Conservation (phyloP, 345 rosid species). For the Melastoma malabathricum region DNA sequence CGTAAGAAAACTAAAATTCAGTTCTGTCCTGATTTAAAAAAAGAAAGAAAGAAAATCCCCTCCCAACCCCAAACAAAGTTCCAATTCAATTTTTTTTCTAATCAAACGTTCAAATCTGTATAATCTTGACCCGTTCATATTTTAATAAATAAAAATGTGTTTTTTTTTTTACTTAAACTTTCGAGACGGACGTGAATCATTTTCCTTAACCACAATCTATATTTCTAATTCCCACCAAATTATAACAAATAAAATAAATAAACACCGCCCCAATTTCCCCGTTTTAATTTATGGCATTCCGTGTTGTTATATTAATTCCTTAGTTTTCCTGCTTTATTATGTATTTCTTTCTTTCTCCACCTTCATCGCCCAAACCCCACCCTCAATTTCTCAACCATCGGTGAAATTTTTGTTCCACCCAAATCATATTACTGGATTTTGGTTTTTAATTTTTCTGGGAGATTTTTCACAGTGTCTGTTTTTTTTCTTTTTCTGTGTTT, state of each 20-base stretch:
- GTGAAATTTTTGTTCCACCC: conserved; percentile 4
- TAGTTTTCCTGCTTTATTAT: conserved; percentile 14
- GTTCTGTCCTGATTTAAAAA: background rate
- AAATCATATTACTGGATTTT: background rate
- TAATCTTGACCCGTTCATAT: conserved; percentile 14
- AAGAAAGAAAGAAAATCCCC: conserved; percentile 16
- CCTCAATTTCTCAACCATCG: conserved; percentile 11
- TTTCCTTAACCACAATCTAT: conserved; percentile 84
- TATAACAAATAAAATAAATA: conserved; percentile 13
- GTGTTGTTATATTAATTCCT: background rate
- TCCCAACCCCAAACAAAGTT: no score
- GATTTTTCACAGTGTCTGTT: conserved; percentile 1
- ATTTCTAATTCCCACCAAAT: conserved; percentile 38
- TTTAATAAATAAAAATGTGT: conserved; percentile 4
- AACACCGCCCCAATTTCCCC: conserved; percentile 10
- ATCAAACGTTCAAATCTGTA: conserved; percentile 10
- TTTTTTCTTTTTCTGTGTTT: no score
- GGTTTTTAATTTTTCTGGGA: conserved; percentile 3
- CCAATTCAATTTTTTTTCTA: conserved; percentile 5
- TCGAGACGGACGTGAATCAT: conserved; percentile 88
- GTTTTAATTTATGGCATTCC: background rate
- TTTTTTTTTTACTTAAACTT: conserved; percentile 30
- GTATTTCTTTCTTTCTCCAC: conserved; percentile 17
- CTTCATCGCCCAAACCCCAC: conserved; percentile 26
- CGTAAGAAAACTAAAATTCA: no score